Evolutionary conservation across 31 red algal genomes (phyloP).

Genomic region (Odonthalia washingtoniensis): DNA sequence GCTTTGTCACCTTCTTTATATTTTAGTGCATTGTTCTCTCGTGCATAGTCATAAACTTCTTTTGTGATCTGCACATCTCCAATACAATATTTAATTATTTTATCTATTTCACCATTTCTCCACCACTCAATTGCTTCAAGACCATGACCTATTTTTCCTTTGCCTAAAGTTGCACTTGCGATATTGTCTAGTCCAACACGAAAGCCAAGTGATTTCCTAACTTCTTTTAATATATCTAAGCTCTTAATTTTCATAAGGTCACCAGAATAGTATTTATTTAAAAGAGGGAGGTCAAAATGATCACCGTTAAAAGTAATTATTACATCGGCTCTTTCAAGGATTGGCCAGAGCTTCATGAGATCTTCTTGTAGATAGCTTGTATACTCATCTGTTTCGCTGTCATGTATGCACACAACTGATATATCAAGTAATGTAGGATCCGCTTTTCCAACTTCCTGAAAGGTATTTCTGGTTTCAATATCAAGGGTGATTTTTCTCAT

Average conservation of each 20-base stretch:
- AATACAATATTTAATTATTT: conserved; percentile 19
- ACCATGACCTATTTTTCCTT: conserved; percentile 12
- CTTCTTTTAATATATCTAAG: conserved; percentile 17
- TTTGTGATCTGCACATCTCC: conserved; percentile 9
- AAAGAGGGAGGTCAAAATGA: conserved; percentile 16
- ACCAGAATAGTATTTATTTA: background rate
- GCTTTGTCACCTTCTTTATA: conserved; percentile 13
- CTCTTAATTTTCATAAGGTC: background rate
- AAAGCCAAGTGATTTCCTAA: background rate
- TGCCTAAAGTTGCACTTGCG: conserved; percentile 10
- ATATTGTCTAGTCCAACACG: conserved; percentile 4
- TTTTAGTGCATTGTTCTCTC: background rate
- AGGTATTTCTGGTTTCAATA: conserved; percentile 11
- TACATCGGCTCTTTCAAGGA: background rate
- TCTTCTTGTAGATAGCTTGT: background rate
- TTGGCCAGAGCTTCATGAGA: background rate
- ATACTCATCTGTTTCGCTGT: background rate
- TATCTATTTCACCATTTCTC: conserved; percentile 9
- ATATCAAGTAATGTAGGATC: conserved; percentile 9
- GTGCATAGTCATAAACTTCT: conserved; percentile 28
- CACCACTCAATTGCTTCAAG: conserved; percentile 15
- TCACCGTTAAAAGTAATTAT: conserved; percentile 8
- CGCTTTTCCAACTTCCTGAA: background rate
- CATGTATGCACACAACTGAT: conserved; percentile 6
- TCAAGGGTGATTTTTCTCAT: conserved; percentile 21